These are phyloP conservation scores for Hypholoma sublateritium DNA, from an alignment of 768 basidiomycete species.

Conservation along the genomic window DNA sequence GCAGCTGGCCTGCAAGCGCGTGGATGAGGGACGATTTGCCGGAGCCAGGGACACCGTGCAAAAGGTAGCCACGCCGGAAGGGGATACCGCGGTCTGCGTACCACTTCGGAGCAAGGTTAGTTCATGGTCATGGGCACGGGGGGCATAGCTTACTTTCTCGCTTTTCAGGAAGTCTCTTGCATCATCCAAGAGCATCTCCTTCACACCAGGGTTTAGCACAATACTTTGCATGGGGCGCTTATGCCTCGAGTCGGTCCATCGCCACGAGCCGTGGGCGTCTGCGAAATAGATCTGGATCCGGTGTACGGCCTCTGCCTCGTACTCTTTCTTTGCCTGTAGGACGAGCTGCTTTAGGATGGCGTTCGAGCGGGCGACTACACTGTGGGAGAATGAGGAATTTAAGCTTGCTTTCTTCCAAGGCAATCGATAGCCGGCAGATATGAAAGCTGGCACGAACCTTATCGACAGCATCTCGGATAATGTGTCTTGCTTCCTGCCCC, in stretches of 20 bases:
- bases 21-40: conserved; percentile 89
- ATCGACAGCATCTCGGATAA: conserved; percentile 74
- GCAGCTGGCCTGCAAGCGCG: conserved; percentile 83
- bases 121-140: not conserved
- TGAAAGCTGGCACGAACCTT: conserved; percentile 40
- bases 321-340: conserved; percentile 85
- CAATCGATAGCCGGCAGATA: not conserved
- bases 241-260: conserved; percentile 84
- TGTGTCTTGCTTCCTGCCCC: conserved; percentile 65
- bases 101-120: conserved; percentile 50
- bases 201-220: conserved; percentile 84
- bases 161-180: conserved; percentile 81
- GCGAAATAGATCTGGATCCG: conserved; percentile 90
- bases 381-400: conserved; percentile 23
- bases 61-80: conserved; percentile 84
- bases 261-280: conserved; percentile 85
- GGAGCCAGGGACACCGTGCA: conserved; percentile 83
- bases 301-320: conserved; percentile 84
- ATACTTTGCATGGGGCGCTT: conserved; percentile 89
- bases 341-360: conserved; percentile 86
- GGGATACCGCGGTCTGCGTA: conserved; percentile 93
- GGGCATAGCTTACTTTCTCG: conserved; percentile 56
- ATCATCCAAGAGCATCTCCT: conserved; percentile 85
- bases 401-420: not conserved
- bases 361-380: conserved; percentile 83